Conservation (phyloP, 805 yeast genomes). For the Suhomyces faveliae region DNA sequence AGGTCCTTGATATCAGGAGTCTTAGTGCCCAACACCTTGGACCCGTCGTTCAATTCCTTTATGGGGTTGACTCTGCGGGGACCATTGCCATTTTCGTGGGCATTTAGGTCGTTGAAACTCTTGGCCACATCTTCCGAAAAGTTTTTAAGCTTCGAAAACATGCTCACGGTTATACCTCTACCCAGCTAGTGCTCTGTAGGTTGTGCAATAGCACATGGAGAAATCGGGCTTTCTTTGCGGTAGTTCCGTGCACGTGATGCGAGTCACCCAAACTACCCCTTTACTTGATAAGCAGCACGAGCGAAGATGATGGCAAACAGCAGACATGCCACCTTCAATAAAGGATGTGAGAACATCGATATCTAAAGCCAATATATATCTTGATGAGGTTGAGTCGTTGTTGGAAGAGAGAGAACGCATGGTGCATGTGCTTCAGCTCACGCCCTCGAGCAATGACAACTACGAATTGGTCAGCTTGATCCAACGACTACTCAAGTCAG, state of each 20-base stretch:
- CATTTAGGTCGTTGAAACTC: conserved; percentile 35
- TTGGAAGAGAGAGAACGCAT: conserved; percentile 36
- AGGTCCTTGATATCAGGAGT: conserved; percentile 51
- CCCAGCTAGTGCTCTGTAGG: neutral
- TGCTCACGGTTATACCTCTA: conserved; percentile 9
- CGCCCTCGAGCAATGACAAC: conserved; percentile 41
- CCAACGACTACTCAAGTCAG: conserved; percentile 24
- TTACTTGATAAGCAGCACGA: conserved; percentile 1
- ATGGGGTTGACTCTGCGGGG: conserved; percentile 16
- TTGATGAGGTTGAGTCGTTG: conserved; percentile 28
- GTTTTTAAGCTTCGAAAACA: conserved; percentile 43
- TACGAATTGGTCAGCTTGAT: conserved; percentile 33
- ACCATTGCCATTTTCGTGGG: conserved; percentile 15
- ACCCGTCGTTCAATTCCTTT: conserved; percentile 32
- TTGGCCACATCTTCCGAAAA: conserved; percentile 48
- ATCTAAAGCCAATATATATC: conserved; percentile 15
- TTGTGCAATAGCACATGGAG: neutral
- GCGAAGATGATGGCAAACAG: neutral
- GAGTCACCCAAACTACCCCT: conserved; percentile 1
- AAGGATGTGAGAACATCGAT: conserved; percentile 21
- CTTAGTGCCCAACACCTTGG: conserved; percentile 33
- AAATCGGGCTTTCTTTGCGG: neutral
- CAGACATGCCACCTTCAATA: conserved; percentile 11
- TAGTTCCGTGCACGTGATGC: neutral
- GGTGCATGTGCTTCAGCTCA: conserved; percentile 26